phyloP scores from a whole-genome alignment of 2,329 filamentous ascomycete genomes.

The Endoconidiophora laricicola region DNA sequence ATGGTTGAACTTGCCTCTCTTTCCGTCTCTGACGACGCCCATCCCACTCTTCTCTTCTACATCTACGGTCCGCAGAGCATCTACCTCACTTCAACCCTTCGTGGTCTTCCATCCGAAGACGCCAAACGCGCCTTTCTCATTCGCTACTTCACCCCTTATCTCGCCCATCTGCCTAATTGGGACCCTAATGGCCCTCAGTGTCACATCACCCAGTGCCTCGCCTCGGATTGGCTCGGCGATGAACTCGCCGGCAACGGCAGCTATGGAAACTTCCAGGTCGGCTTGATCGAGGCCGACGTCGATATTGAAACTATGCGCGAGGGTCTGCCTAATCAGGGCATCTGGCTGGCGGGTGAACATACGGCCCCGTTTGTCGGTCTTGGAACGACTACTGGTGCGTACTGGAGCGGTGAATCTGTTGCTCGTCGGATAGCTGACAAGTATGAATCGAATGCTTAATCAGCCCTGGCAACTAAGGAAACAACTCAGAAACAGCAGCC shows the following conservation, averaged over 20 bases:
- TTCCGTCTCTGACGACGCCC: conserved; percentile 31
- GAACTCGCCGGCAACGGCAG: conserved; percentile 65
- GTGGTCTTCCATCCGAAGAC: conserved; percentile 25
- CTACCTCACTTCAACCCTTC: conserved; percentile 32
- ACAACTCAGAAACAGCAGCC: too few species aligned
- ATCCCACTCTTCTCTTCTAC: conserved; percentile 79
- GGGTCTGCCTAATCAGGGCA: conserved; percentile 45
- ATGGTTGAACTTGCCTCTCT: conserved; percentile 61
- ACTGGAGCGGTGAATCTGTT: conserved; percentile 75
- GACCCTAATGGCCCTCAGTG: conserved; percentile 35
- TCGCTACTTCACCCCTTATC: conserved; percentile 63
- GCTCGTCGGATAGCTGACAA: conserved; percentile 44
- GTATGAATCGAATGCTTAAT: conserved; percentile 25
- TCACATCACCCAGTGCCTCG: conserved; percentile 43
- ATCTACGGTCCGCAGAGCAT: conserved; percentile 46
- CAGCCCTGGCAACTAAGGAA: too few species aligned
- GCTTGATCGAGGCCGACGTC: conserved; percentile 49
- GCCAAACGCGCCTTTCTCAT: conserved; percentile 38
- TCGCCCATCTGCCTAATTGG: conserved; percentile 57
- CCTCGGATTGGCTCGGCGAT: conserved; percentile 66
- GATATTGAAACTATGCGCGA: conserved; percentile 51
- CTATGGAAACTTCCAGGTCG: conserved; percentile 74
- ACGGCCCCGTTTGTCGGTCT: conserved; percentile 79
- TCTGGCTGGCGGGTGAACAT: conserved; percentile 86
- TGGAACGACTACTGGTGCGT: conserved; percentile 79